Evolutionary conservation across 352 stramenopile species (phyloP).

Genomic region (Lagenidium giganteum): DNA sequence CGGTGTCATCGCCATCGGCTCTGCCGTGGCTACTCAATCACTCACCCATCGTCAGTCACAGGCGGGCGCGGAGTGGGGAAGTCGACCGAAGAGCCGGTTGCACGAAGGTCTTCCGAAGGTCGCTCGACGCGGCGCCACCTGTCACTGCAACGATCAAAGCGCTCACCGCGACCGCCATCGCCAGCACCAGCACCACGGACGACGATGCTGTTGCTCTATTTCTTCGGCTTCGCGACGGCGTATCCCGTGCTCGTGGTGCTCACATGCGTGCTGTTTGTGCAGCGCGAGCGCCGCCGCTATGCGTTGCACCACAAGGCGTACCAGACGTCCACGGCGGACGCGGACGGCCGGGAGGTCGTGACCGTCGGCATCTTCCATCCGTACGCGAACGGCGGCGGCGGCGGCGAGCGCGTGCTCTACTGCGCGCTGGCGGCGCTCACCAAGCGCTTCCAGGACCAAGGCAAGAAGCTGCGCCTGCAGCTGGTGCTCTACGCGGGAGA

Average conservation of each 20-base stretch:
- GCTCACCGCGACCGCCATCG: too few species aligned
- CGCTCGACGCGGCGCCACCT: conserved; percentile 1
- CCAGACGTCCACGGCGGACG: not conserved
- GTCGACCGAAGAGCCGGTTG: conserved; percentile 5
- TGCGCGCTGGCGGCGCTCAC: conserved; percentile 89
- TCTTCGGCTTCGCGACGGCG: conserved; percentile 12
- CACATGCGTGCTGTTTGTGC: conserved; percentile 23
- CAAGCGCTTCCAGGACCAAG: conserved; percentile 21
- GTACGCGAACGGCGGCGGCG: conserved; percentile 93
- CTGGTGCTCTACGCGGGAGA: conserved; percentile 78
- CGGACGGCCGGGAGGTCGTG: conserved; percentile 9
- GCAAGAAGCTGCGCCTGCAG: conserved; percentile 17
- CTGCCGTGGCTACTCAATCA: too few species aligned
- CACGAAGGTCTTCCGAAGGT: conserved; percentile 7
- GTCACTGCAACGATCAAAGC: not conserved
- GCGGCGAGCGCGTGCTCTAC: conserved; percentile 98
- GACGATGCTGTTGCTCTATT: conserved; percentile 22
- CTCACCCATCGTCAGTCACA: too few species aligned
- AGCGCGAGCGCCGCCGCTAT: conserved; percentile 37
- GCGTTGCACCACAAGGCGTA: conserved; percentile 14
- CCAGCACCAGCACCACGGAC: conserved; percentile 17
- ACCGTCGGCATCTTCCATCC: conserved; percentile 93
- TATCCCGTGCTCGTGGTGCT: conserved; percentile 22
- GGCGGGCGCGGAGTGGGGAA: too few species aligned
- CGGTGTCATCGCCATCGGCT: too few species aligned